Evolutionary conservation across 495 filamentous ascomycete species (phyloP).

Genomic region (Penicilliopsis zonata): DNA sequence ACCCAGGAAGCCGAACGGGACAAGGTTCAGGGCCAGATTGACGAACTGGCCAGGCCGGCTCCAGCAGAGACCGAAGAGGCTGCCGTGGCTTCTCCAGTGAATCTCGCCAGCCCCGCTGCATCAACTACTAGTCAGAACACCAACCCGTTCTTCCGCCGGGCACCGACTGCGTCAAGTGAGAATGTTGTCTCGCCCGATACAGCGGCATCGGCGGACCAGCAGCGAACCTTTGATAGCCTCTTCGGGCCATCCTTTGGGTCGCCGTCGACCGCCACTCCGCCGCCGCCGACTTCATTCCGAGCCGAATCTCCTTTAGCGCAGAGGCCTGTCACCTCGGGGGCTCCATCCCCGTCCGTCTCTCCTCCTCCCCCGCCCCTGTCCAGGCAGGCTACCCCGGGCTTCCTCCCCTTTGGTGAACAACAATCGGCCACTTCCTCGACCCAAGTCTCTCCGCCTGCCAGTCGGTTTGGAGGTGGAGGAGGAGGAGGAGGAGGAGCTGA

Average conservation of each 20-base stretch:
- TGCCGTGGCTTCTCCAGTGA: conserved; percentile 24
- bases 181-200: conserved; percentile 36
- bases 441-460: conserved; percentile 68
- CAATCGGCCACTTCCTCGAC: conserved; percentile 69
- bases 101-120: conserved; percentile 53
- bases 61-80: conserved; percentile 24
- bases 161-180: conserved; percentile 50
- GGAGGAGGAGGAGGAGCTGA: too few relatives aligned
- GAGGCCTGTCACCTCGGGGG: conserved; percentile 23
- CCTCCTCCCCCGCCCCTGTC: conserved; percentile 47
- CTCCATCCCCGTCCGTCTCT: conserved; percentile 49
- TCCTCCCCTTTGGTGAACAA: conserved; percentile 50
- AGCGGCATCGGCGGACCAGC: conserved; percentile 30
- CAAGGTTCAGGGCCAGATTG: conserved; percentile 67
- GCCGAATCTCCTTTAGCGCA: conserved; percentile 36
- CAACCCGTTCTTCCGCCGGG: conserved; percentile 82
- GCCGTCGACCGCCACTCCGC: conserved; percentile 27
- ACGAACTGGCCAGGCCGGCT: conserved; percentile 49
- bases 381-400: conserved; percentile 59
- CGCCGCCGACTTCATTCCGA: conserved; percentile 56
- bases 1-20: conserved; percentile 82
- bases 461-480: conserved; percentile 53
- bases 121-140: conserved; percentile 67
- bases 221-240: conserved; percentile 76
- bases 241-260: conserved; percentile 67